These are phyloP conservation scores for Termitomyces titanicus DNA, from an alignment of 768 basidiomycete species.

Conservation along the genomic window DNA sequence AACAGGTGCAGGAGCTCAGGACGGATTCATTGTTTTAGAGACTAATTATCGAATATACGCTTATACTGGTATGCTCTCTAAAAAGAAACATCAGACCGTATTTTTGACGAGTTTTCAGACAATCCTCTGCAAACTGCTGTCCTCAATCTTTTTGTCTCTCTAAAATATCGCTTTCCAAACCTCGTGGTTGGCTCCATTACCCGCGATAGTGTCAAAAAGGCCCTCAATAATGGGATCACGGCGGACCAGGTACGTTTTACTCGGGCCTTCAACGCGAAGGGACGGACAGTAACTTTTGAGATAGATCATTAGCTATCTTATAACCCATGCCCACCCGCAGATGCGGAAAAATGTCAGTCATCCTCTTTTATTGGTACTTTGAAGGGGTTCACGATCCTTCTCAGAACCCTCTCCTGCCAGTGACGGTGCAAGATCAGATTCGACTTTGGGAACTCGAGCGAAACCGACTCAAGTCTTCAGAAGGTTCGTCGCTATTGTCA, in stretches of 20 bases:
- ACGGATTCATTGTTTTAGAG: constrained; percentile 95
- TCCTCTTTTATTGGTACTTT: not conserved
- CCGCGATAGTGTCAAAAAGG: constrained; percentile 92
- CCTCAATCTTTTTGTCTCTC: constrained; percentile 85
- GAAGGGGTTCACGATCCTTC: constrained; percentile 9
- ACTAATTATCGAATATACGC: constrained; percentile 99
- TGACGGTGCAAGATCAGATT: constrained; percentile 97
- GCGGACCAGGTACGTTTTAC: constrained; percentile 77
- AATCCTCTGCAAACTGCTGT: constrained; percentile 97
- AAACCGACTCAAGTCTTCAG: constrained; percentile 83
- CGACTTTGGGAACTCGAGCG: constrained; percentile 96
- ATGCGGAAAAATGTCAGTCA: constrained; percentile 87
- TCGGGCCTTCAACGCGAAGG: constrained; percentile 14
- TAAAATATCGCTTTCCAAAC: constrained; percentile 95
- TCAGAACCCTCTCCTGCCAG: constrained; percentile 89
- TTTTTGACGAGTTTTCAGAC: constrained; percentile 43
- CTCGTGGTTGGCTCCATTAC: constrained; percentile 95
- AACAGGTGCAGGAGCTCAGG: constrained; percentile 53
- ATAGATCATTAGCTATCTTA: constrained; percentile 94
- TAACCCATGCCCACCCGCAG: constrained; percentile 94
- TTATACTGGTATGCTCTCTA: constrained; percentile 70
- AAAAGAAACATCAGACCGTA: constrained; percentile 12
- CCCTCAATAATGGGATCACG: constrained; percentile 91
- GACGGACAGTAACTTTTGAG: constrained; percentile 11
- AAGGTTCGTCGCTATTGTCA: constrained; percentile 52